phyloP scores from a whole-genome alignment of 495 filamentous ascomycete genomes.

The Friedmanniomyces simplex region DNA sequence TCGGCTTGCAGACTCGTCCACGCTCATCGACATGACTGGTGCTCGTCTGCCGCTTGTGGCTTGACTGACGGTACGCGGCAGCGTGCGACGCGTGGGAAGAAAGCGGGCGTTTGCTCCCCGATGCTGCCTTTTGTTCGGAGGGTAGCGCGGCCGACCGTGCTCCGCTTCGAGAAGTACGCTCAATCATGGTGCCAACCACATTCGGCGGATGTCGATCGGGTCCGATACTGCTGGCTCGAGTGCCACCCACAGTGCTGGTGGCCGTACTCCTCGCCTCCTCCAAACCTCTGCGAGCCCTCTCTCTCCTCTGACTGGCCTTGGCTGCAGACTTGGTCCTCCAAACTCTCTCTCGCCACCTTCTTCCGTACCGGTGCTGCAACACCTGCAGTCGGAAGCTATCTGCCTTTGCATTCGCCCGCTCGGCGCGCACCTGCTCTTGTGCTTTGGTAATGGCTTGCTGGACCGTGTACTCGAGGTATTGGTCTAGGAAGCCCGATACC shows the following conservation, averaged over 20 bases:
- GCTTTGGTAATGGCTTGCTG: constrained; percentile 5
- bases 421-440: constrained; percentile 3
- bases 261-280: neutral
- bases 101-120: constrained; percentile 6
- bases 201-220: neutral
- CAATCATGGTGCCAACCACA: neutral
- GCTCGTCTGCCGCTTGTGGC: constrained; percentile 17
- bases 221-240: neutral
- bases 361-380: constrained; percentile 11
- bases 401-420: constrained; percentile 7
- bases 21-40: constrained; percentile 15
- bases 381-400: constrained; percentile 13
- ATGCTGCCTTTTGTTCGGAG: neutral
- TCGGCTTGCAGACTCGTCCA: constrained; percentile 13
- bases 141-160: neutral
- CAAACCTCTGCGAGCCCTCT: constrained; percentile 11
- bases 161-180: neutral
- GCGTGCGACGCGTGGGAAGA: constrained; percentile 8
- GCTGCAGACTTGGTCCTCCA: constrained; percentile 12
- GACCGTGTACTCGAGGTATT: constrained; percentile 21
- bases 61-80: neutral
- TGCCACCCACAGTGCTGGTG: neutral
- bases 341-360: constrained; percentile 17
- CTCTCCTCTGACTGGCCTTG: constrained; percentile 12
- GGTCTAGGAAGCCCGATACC: constrained; percentile 16